Percentiles rank a stretch among this genome's conserved stretches.
Conservation (phyloP, 305 asterid species). For the Euphrasia arctica region DNA sequence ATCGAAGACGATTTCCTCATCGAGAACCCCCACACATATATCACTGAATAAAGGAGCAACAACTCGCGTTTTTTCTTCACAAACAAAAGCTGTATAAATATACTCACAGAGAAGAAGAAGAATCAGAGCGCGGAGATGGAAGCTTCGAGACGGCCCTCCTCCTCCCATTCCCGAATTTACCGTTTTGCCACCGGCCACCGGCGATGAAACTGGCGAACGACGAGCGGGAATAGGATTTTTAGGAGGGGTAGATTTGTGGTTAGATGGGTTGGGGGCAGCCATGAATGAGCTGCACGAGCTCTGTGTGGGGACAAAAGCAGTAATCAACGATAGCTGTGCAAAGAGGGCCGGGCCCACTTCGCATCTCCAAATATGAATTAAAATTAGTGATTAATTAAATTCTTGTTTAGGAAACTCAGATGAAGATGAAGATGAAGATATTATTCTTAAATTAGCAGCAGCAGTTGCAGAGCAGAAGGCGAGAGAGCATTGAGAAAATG, state of each 20-base stretch:
- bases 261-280: constrained; percentile 36
- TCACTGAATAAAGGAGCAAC: constrained; percentile 20
- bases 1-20: constrained; percentile 9
- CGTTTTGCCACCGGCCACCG: constrained; percentile 26
- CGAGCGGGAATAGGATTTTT: constrained; percentile 11
- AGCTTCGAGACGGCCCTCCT: constrained; percentile 26
- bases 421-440: too few species aligned
- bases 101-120: constrained; percentile 44
- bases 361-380: too few species aligned
- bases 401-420: too few species aligned
- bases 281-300: constrained; percentile 63
- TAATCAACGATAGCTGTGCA: constrained; percentile 50
- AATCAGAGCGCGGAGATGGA: constrained; percentile 31
- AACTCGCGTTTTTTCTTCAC: neutral
- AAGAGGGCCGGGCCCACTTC: constrained; percentile 37
- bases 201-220: constrained; percentile 29
- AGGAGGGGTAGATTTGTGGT: constrained; percentile 19
- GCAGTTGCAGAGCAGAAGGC: too few species aligned
- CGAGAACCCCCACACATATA: constrained; percentile 25
- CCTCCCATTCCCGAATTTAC: constrained; percentile 38
- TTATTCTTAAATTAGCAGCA: too few species aligned
- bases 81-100: constrained; percentile 10
- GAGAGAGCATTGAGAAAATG: too few species aligned
- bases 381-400: too few species aligned
- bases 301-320: constrained; percentile 37